phyloP scores from a whole-genome alignment of 129 eudicot species.

The Glebionis coronaria region DNA sequence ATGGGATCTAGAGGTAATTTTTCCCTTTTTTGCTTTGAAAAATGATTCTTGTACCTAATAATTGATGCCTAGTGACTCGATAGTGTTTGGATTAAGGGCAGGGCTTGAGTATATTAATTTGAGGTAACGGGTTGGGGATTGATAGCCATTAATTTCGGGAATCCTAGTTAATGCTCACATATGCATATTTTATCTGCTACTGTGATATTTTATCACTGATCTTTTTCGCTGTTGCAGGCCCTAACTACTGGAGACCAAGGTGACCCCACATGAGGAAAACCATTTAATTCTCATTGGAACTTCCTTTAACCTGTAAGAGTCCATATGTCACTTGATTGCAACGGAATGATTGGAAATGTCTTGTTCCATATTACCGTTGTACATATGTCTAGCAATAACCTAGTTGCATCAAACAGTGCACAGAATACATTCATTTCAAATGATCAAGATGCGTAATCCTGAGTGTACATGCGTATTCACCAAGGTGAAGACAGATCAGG shows the following conservation, averaged over 20 bases:
- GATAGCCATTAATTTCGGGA: too few relatives aligned
- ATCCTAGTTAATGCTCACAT: too few relatives aligned
- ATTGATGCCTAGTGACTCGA: too few relatives aligned
- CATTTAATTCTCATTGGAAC: slow-evolving; percentile 15
- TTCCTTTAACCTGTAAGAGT: slow-evolving; percentile 18
- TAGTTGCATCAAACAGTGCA: slow-evolving; percentile 21
- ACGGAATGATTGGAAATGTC: slow-evolving; percentile 10
- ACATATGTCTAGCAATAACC: slow-evolving; percentile 12
- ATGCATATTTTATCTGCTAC: too few relatives aligned
- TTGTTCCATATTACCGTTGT: slow-evolving; percentile 15
- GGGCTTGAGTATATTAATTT: too few relatives aligned
- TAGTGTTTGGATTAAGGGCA: too few relatives aligned
- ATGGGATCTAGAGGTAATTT: slow-evolving; percentile 64
- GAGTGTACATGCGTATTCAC: slow-evolving; percentile 11
- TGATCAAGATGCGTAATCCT: slow-evolving; percentile 18
- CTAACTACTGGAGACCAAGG: slow-evolving; percentile 82
- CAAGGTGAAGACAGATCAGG: slow-evolving; percentile 14
- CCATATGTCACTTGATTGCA: slow-evolving; percentile 5
- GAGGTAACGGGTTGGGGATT: too few relatives aligned
- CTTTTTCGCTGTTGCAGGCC: slow-evolving; percentile 46
- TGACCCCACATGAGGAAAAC: slow-evolving; percentile 36
- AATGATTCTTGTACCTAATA: too few relatives aligned
- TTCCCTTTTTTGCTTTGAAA: too few relatives aligned
- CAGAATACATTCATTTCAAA: slow-evolving; percentile 2
- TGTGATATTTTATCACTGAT: too few relatives aligned